Base-by-base conservation (phyloP, 495 filamentous ascomycete genomes). In the Aspergillus carlsbadensis region DNA sequence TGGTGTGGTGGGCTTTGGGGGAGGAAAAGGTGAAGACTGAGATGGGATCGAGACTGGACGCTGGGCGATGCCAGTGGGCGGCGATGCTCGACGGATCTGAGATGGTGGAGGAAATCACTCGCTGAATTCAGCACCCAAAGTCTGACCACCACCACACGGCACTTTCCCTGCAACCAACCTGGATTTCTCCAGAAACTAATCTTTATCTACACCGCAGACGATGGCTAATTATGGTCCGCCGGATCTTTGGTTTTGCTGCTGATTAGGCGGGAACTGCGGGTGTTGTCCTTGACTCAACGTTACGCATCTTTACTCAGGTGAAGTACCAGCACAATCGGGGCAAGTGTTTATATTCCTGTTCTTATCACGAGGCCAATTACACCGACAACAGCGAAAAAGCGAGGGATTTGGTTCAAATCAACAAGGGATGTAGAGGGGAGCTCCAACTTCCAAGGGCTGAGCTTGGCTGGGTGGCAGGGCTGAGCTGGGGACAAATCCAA, bases 1-100 rank as follows among this genome's bases (percentile, higher is more conserved):
- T 37, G 14, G 33, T 52, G 36, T 52, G 36, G 40, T 45, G 37
- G 48, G 40, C 29, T 44, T 15, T 18, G 21, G 41, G 24, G 24
- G 17, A 21, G 37, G 33, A 11, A 26, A 36, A 24, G 55, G 35
- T 35, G 47, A 47, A 14, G 53, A 56, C 40, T 37, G 31, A 40
- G 40, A 29, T 33, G 49, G 37, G 40, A 31, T 31, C 42, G 58
- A 60, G 37, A 20, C 39, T 54, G 49, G 31, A 49, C 40, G 59
- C n/a, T n/a, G n/a, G n/a, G n/a, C n/a, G n/a, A n/a, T n/a, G n/a
- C n/a, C n/a, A n/a, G n/a, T n/a, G n/a, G n/a, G n/a, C n/a, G n/a
- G n/a, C n/a, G n/a, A n/a, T n/a, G n/a, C n/a, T n/a, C n/a, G n/a
- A 55, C 22, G 41, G 31, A 47, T 54, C 52, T n/a, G 42, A 46